Conservation (phyloP, 2,329 filamentous ascomycete species). For the Pseudogymnoascus pannorum region DNA sequence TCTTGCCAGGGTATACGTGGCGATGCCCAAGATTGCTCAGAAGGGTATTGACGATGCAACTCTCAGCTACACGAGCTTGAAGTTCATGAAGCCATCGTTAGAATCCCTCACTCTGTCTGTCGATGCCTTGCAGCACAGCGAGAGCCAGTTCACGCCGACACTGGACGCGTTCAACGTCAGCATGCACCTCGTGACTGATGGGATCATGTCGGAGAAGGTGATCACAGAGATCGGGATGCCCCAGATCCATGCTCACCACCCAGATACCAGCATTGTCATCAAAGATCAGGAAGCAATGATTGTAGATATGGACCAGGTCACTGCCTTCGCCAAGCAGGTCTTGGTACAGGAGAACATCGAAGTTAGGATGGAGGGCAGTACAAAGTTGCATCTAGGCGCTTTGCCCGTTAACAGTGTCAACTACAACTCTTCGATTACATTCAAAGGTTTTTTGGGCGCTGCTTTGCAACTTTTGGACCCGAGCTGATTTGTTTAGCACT, state of each 20-base stretch:
- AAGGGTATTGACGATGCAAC: slow-evolving; percentile 43
- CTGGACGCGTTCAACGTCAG: slow-evolving; percentile 46
- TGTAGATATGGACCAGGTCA: slow-evolving; percentile 37
- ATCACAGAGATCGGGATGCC: slow-evolving; percentile 26
- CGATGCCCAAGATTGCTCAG: slow-evolving; percentile 51
- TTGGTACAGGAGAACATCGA: slow-evolving; percentile 42
- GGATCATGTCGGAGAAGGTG: slow-evolving; percentile 21
- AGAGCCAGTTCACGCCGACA: slow-evolving; percentile 44
- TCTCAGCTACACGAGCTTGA: slow-evolving; percentile 42
- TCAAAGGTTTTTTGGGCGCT: slow-evolving; percentile 40
- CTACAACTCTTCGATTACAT: slow-evolving; percentile 49
- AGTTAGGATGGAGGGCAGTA: slow-evolving; percentile 44
- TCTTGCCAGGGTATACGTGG: slow-evolving; percentile 45
- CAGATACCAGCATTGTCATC: slow-evolving; percentile 34
- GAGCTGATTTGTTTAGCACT: slow-evolving; percentile 38
- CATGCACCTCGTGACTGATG: slow-evolving; percentile 38
- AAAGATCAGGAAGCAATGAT: slow-evolving; percentile 40
- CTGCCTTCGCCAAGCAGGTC: slow-evolving; percentile 40
- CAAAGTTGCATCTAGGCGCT: slow-evolving; percentile 41
- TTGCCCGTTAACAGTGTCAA: slow-evolving; percentile 43
- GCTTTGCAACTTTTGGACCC: not conserved
- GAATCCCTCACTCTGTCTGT: slow-evolving; percentile 42
- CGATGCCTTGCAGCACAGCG: slow-evolving; percentile 38
- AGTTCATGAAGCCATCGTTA: slow-evolving; percentile 42
- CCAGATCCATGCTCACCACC: slow-evolving; percentile 24